Evolutionary conservation across 2,329 filamentous ascomycete genomes (phyloP), one percentile per base, ranked within the genome.

Genomic region (Fusarium pininemorale): DNA sequence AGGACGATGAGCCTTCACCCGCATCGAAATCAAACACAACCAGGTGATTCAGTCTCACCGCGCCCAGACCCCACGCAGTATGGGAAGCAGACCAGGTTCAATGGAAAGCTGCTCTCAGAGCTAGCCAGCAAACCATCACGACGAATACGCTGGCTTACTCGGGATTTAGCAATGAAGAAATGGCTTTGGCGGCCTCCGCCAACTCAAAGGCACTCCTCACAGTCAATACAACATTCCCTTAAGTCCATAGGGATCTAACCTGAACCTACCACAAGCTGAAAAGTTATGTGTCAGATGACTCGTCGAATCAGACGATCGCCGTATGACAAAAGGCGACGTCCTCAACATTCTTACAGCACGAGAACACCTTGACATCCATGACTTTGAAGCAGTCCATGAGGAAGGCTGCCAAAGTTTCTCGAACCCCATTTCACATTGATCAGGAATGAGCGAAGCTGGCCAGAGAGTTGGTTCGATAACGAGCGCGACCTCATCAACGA

Each of bases 71-170:
- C 3, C 14, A 15, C 32, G 32, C 14, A 35, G 7, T 15, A 8
- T 16, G 32, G 14, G 1, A 0, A 0, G 7, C 14, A 44, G n/a
- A 26, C 7, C 15, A 44, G 26, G 10, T 26, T 44, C 42, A 44
- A 18, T 18, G n/a, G n/a, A 44, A 26, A 44, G 42, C n/a, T 8
- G 0, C 15, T 44, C n/a, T 44, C 10, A 18, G n/a, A 24, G n/a
- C 6, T 12, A 24, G 9, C 41, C 10, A 44, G 9, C n/a, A 44
- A 7, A 4, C 3, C 41, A 12, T 18, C 41, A 7, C 15, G 10
- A 12, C n/a, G 10, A 44, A 44, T 24, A 24, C n/a, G 16, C 6
- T 16, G 41, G 41, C 3, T 24, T 44, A 10, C 3, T 24, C 15
- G 24, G 41, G n/a, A 44, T 18, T 10, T 12, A 16, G n/a, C 41